These are phyloP conservation scores for Mycena olivaceomarginata DNA, from an alignment of 768 basidiomycete species.

Conservation along the genomic window DNA sequence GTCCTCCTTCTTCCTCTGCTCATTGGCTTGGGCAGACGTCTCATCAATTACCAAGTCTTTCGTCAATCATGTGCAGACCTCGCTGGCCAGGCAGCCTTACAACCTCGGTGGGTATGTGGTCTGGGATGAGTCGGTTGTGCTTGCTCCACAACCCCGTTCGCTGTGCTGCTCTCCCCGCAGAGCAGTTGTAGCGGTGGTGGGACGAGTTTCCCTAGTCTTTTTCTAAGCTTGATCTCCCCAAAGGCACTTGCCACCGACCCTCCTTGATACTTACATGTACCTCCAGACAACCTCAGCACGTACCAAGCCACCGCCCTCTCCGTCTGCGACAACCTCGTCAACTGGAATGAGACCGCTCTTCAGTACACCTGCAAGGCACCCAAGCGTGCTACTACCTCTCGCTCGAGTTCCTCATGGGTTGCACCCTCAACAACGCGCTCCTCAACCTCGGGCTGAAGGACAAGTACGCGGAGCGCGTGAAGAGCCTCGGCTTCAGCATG, in stretches of 20 bases:
- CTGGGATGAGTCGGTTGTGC: not conserved
- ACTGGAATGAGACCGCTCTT: constrained; percentile 91
- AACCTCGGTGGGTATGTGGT: constrained; percentile 76
- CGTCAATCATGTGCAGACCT: constrained; percentile 91
- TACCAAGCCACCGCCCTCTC: constrained; percentile 95
- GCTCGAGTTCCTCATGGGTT: constrained; percentile 93
- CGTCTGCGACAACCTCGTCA: constrained; percentile 91
- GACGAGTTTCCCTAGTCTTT: no score
- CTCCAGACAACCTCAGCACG: constrained; percentile 83
- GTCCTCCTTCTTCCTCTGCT: no score
- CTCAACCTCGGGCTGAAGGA: constrained; percentile 91
- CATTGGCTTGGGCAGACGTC: constrained; percentile 64
- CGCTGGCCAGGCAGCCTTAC: constrained; percentile 93
- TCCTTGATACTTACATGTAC: not conserved
- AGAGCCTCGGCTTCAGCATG: constrained; percentile 91
- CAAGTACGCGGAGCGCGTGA: constrained; percentile 79
- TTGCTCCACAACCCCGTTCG: no score
- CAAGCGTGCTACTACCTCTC: constrained; percentile 96
- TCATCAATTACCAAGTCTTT: constrained; percentile 83
- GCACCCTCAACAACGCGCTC: constrained; percentile 80
- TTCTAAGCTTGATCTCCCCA: no score
- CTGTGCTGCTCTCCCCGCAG: no score
- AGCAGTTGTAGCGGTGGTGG: no score
- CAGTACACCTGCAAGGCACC: constrained; percentile 88
- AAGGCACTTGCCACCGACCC: no score